These are phyloP conservation scores for Schizonepeta tenuifolia DNA, from an alignment of 257 asterid genomes.

Conservation along the genomic window DNA sequence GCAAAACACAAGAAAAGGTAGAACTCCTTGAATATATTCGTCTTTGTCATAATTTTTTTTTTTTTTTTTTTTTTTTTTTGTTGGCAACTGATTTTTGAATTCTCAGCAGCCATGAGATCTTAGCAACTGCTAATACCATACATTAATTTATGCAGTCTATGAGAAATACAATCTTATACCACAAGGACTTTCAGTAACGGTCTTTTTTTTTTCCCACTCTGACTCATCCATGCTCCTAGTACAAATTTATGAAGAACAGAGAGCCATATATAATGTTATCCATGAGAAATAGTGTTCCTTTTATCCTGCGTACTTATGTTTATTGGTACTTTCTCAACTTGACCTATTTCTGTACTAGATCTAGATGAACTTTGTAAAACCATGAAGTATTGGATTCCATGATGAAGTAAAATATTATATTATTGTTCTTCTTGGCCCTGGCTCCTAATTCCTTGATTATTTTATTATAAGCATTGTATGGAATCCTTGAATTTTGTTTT, in stretches of 20 bases:
- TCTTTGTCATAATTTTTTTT: not conserved
- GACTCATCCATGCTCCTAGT: constrained; percentile 2
- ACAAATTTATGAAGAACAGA: constrained; percentile 15
- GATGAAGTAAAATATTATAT: not conserved
- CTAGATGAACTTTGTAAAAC: constrained; percentile 13
- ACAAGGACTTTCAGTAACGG: not conserved
- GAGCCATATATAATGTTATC: constrained; percentile 17
- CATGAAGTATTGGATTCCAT: constrained; percentile 11
- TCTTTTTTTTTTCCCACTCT: not conserved
- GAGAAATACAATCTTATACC: not conserved
- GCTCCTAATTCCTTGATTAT: constrained; percentile 15
- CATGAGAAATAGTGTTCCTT: not conserved
- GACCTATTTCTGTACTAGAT: constrained; percentile 2
- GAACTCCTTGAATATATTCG: not conserved
- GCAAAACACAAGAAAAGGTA: constrained; percentile 86
- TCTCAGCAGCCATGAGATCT: constrained; percentile 21
- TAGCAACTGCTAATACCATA: constrained; percentile 17
- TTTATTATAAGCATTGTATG: not conserved
- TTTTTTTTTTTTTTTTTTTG: constrained; percentile 5
- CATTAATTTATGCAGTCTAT: constrained; percentile 14
- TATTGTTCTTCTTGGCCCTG: not conserved
- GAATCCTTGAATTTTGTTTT: constrained; percentile 10
- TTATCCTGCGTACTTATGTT: not conserved
- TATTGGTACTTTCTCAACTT: constrained; percentile 1
- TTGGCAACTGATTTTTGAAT: constrained; percentile 12